Evolutionary conservation across 2,329 filamentous ascomycete species (phyloP).

Genomic region (Fusarium equiseti): DNA sequence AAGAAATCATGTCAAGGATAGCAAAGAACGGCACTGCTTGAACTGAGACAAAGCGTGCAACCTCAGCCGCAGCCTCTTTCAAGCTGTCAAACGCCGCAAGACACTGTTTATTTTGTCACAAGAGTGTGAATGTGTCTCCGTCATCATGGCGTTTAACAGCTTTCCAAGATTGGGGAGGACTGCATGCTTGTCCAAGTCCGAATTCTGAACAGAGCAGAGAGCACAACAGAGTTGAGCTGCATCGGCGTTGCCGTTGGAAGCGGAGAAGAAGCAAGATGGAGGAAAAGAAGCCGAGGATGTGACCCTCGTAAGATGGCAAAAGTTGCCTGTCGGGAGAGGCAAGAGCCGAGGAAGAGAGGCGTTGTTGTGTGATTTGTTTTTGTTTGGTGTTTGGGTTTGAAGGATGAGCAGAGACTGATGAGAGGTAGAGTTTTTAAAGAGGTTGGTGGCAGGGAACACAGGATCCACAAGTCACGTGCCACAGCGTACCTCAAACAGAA

Average conservation of each 20-base stretch:
- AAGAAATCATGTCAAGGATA: constrained; percentile 16
- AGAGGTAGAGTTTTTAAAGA: constrained; percentile 35
- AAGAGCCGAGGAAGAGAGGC: constrained; percentile 15
- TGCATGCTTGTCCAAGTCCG: constrained; percentile 28
- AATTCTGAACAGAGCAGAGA: constrained; percentile 7
- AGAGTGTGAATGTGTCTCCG: constrained; percentile 6
- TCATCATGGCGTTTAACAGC: constrained; percentile 28
- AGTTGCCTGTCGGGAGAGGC: constrained; percentile 21
- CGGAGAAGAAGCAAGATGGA: background rate
- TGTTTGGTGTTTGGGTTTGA: constrained; percentile 11
- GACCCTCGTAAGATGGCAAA: constrained; percentile 21
- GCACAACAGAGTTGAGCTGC: constrained; percentile 14
- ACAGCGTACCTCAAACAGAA: constrained; percentile 3
- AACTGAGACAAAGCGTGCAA: constrained; percentile 22
- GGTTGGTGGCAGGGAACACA: constrained; percentile 9
- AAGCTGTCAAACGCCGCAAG: constrained; percentile 17
- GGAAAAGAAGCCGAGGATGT: constrained; percentile 4
- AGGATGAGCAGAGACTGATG: constrained; percentile 2
- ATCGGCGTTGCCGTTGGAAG: constrained; percentile 24
- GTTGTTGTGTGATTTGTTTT: constrained; percentile 9
- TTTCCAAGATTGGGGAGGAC: constrained; percentile 17
- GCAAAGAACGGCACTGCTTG: constrained; percentile 8
- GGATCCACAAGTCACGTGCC: constrained; percentile 47
- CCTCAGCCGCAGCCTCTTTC: background rate
- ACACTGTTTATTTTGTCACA: background rate